A percentile compares a stretch with the other conserved stretches of the same genome.
These are phyloP conservation scores for Cladosporium sp. DNA, from an alignment of 2,329 filamentous ascomycete genomes.

Conservation along the genomic window DNA sequence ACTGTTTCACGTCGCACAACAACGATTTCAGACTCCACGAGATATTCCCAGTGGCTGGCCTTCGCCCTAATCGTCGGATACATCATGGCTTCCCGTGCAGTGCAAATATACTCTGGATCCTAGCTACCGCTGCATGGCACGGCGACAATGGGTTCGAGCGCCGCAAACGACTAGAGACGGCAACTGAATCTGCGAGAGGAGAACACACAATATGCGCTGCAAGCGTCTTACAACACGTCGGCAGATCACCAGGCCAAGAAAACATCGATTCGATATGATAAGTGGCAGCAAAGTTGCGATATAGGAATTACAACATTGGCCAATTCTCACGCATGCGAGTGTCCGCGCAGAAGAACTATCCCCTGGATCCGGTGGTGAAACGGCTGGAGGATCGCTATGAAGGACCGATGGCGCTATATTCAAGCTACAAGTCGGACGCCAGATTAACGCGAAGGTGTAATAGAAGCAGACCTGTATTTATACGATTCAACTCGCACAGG, in stretches of 20 bases:
- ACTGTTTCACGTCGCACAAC: not conserved
- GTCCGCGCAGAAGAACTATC: not conserved
- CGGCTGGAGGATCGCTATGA: not conserved
- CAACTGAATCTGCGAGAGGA: not conserved
- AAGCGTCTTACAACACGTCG: not conserved
- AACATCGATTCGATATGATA: not conserved
- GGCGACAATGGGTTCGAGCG: not conserved
- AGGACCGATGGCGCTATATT: not conserved
- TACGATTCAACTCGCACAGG: not conserved
- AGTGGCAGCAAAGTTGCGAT: not conserved
- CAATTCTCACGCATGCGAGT: not conserved
- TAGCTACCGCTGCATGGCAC: not conserved
- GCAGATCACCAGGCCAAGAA: not conserved
- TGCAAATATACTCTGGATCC: not conserved
- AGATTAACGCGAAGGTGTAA: not conserved
- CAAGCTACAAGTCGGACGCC: not conserved
- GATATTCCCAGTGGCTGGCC: not conserved
- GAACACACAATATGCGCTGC: not conserved
- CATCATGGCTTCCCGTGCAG: not conserved
- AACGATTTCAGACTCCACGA: not conserved
- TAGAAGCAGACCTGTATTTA: not conserved
- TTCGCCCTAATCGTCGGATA: not conserved
- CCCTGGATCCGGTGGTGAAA: not conserved
- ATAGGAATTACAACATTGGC: not conserved
- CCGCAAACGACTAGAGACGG: not conserved